Base-by-base conservation (phyloP, 345 rosid genomes). In the Reutealis trisperma region DNA sequence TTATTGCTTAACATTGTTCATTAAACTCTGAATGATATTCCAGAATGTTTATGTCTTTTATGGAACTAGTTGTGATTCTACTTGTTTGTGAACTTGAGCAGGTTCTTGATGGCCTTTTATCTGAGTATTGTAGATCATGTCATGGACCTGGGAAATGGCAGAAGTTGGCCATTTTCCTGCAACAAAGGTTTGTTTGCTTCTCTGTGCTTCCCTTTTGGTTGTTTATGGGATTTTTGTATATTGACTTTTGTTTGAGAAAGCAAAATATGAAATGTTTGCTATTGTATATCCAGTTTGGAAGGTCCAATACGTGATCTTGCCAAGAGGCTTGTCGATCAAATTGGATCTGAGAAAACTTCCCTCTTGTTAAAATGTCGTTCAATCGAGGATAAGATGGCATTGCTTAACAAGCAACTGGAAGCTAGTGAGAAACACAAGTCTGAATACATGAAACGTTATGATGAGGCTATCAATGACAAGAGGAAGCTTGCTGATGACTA, bases 111-210 rank as follows among this genome's bases (percentile, higher is more conserved):
- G 84, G 82, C 71, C 91, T 93, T 81, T 60, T 92, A 22, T 84
- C 91, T 6, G 97, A 92, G 73, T 96, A 94, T 74, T 97, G 92
- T 65, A 85, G 83, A 68, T 86, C 91, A 37, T 88, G 89, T 79
- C 92, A 88, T 85, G 98, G 98, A 71, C 98, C 97, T 1, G 90
- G 89, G 41, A 94, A 96, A 82, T 96, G 98, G 97, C 91, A 92
- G 88, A 96, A 94, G 85, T 84, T 94, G 80, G 93, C 90, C 5
- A 82, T 72, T 62, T 96, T 91, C 88, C 90, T 94, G 72, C 95
- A 92, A 67, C 97, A 91, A 84, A 94, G 98, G 98, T 94, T 67
- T 74, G 80, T n/a, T 5, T 59, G 41, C 51, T 69, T 25, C 64
- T 61, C 37, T 22, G 45, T 22, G 30, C 66, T 55, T 47, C 34